Evolutionary conservation across 176 grass and related monocot genomes (phyloP), one percentile per base, ranked within the genome.

Genomic region (Ensete ventricosum): DNA sequence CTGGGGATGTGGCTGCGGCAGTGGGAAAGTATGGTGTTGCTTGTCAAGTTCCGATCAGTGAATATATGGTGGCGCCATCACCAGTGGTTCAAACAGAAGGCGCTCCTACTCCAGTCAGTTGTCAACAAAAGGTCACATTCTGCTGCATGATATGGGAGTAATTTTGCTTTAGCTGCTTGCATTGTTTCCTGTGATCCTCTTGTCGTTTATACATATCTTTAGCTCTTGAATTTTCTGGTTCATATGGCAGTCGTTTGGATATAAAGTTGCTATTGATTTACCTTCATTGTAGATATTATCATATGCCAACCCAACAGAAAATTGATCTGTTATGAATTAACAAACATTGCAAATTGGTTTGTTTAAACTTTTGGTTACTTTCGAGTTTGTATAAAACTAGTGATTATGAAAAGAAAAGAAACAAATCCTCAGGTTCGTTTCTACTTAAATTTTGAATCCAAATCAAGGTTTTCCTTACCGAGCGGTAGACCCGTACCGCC

Each of bases 1-100:
- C 84, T 2, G 77, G 76, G 16, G 89, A 85, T 67, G 67, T 96
- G 23, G 84, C 88, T 17, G 91, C 96, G 48, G 88, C 91, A 1
- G 90, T 94, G 57, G 95, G 76, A 53, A 87, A 53, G n/a, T 89
- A 84, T 74, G 76, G 82, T 50, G 64, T 60, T 24, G 11, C 75
- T 76, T 20, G 19, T 24, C 58, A 77, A n/a, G 16, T 77, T 11
- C 58, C 50, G 16, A 64, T 65, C 20, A 64, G 20, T 65, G 75
- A 77, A 3, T 11, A 60, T 19, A 77, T 43, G 11, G 11, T 60
- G 1, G 60, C 17, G 48, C 16, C 55, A 11, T 52, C n/a, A 21
- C 21, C 29, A 13, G 19, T 24, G 6, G 60, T 16, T 22, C 59
- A 63, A 64, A 21, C 60, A 5, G 62, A 77, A 66, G 60, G 11